A percentile compares a stretch with the other conserved stretches of the same genome.
phyloP scores from a whole-genome alignment of 345 rosid species.

The Ceriops zippeliana region DNA sequence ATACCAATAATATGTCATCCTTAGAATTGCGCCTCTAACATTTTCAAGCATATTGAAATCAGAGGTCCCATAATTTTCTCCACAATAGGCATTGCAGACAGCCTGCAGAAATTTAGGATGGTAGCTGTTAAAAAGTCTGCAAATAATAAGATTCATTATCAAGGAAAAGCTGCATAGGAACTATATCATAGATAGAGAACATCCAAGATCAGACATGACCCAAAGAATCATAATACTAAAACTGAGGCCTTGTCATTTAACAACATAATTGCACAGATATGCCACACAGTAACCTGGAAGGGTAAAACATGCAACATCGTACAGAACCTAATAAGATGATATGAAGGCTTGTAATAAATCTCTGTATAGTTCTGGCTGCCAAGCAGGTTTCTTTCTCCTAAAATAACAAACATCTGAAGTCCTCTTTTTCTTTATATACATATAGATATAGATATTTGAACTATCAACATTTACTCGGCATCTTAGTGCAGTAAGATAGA shows the following conservation, averaged over 20 bases:
- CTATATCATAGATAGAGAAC: not conserved
- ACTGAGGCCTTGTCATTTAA: not conserved
- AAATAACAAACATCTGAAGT: not conserved
- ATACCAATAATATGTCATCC: conserved; percentile 97
- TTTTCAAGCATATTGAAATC: conserved; percentile 55
- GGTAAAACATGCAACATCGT: not conserved
- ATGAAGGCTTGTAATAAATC: not conserved
- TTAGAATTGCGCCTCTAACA: conserved; percentile 70
- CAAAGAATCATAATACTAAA: not conserved
- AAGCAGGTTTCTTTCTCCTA: too few species aligned
- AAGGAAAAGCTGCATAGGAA: not conserved
- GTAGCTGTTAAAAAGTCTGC: not conserved
- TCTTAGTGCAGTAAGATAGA: too few species aligned
- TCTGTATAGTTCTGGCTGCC: too few species aligned
- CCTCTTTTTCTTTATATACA: too few species aligned
- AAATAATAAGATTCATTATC: not conserved
- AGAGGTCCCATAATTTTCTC: conserved; percentile 70
- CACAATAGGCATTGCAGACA: conserved; percentile 74
- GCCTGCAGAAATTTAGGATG: conserved; percentile 40
- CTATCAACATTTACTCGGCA: too few species aligned
- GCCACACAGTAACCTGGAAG: not conserved
- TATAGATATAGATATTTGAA: too few species aligned
- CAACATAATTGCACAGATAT: not conserved
- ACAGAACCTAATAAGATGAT: not conserved
- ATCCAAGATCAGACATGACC: not conserved